These are phyloP conservation scores for Heliamphora ciliata DNA, from an alignment of 179 eudicot genomes.

Conservation along the genomic window DNA sequence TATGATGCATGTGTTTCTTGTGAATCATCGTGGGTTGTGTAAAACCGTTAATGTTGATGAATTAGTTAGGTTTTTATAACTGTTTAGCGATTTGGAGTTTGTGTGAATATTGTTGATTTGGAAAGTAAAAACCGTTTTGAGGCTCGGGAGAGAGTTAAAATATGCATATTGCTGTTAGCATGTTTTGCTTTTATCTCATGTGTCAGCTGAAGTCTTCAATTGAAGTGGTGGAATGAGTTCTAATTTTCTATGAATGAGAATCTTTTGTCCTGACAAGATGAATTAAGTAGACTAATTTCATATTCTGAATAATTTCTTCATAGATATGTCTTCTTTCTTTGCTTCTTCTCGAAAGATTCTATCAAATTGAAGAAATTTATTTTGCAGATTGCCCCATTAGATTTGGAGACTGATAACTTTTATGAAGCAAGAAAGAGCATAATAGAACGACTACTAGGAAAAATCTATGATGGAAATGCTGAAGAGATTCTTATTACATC, in stretches of 20 bases:
- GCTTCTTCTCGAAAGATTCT: not conserved
- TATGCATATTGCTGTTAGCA: no score
- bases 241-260: not conserved
- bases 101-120: no score
- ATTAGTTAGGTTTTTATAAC: no score
- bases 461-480: slow-evolving; percentile 66
- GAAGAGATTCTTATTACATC: slow-evolving; percentile 72
- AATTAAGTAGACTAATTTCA: not conserved
- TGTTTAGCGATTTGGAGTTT: no score
- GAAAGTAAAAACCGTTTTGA: no score
- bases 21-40: no score
- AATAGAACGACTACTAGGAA: slow-evolving; percentile 56
- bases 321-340: not conserved
- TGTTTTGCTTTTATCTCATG: no score
- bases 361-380: not conserved
- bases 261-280: not conserved
- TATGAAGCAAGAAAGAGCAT: slow-evolving; percentile 47
- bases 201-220: not conserved
- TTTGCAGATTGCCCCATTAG: slow-evolving; percentile 81
- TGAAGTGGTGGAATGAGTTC: not conserved
- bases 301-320: not conserved
- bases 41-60: no score
- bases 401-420: slow-evolving; percentile 66
- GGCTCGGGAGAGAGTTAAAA: no score
- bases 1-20: no score